Base-by-base conservation (phyloP, 2,329 filamentous ascomycete genomes). In the Mariannaea elegans region DNA sequence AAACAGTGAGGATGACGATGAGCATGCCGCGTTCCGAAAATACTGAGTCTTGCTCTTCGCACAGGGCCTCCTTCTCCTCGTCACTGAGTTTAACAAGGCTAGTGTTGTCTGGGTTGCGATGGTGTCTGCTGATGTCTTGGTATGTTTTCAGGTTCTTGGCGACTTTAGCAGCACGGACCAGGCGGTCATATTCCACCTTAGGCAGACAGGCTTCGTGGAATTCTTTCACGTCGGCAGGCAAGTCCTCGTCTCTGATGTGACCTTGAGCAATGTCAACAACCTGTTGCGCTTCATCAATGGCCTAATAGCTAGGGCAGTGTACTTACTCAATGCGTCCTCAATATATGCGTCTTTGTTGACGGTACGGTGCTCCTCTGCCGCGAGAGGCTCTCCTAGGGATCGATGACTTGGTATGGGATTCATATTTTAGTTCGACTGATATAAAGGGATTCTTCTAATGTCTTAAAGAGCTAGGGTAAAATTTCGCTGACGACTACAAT, bases 1-100 rank as follows among this genome's bases (percentile, higher is more conserved):
- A 77, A 3, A 80, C 77, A 3, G 76, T 78, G 41, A 32, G 54
- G 21, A 68, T 68, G 9, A 68, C 54, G 23, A 56, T 44, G 13
- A 63, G 51, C 56, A 68, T 68, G 3, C 65, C 65, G 3, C 56
- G 31, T 27, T 67, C 54, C 3, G 54, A 59, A 16, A 64, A 62
- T 2, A 48, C 3, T 2, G n/a, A n/a, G 12, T 55, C 52, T 23
- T 36, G 23, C 21, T 55, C 52, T 32, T 48, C 18, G 8, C 27
- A 7, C 6, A 55, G 16, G n/a, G 31, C 32, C 3, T 29, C 12
- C 21, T n/a, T 54, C 16, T 54, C 51, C 12, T 46, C 7, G 7
- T 16, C 12, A 9, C 23, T 10, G 3, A 54, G 31, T 13, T 46
- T 14, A 12, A 45, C 21, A 2, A 51, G 39, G 1, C 8, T 18